Conservation (phyloP, 768 basidiomycete genomes). For the Suillus alpinus region DNA sequence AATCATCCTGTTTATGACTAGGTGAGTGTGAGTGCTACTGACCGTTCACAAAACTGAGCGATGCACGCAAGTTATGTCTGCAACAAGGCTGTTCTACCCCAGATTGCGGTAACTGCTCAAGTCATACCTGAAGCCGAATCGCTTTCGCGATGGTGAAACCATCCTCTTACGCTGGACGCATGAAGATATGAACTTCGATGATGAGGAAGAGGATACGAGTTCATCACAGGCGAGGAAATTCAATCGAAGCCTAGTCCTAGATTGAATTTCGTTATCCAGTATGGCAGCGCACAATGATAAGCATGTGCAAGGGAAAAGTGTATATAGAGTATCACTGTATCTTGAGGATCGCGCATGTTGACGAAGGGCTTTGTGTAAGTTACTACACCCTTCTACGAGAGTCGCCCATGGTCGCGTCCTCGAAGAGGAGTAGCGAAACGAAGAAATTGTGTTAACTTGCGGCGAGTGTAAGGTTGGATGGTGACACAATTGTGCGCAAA, state of each 20-base stretch:
- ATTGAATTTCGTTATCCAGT: background rate
- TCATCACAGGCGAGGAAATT: background rate
- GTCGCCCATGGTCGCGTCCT: background rate
- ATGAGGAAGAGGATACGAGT: background rate
- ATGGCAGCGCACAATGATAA: conserved; percentile 4
- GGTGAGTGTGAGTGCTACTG: background rate
- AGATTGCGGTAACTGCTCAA: background rate
- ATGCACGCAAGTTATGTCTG: background rate
- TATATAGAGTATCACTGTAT: background rate
- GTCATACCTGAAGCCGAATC: background rate
- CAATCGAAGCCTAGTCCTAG: conserved; percentile 4
- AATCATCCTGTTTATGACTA: background rate
- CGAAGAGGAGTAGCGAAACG: background rate
- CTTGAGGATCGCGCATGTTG: background rate
- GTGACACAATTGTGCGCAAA: background rate
- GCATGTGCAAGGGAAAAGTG: background rate
- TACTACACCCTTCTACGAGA: background rate
- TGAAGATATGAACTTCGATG: background rate
- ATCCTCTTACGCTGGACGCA: conserved; percentile 2
- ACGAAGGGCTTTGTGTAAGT: background rate
- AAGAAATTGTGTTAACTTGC: background rate
- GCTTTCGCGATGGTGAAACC: conserved; percentile 5
- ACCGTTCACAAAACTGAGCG: background rate
- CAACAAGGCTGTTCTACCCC: background rate
- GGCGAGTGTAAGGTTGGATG: background rate